These are phyloP conservation scores for Acer yangbiense DNA, from an alignment of 345 rosid genomes.

Conservation along the genomic window DNA sequence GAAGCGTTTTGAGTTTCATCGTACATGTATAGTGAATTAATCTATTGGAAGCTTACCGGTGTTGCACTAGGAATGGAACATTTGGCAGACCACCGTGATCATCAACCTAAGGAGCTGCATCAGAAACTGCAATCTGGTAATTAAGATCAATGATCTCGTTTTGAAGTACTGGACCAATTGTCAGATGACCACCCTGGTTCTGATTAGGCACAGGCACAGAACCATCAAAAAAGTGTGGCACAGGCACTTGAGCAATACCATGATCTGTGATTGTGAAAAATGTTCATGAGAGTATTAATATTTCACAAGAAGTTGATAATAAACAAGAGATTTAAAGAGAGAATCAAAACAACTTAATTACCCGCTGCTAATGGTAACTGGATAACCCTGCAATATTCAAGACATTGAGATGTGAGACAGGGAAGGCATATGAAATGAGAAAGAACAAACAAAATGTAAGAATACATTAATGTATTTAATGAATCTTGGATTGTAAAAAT, in stretches of 20 bases:
- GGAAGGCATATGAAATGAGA: not conserved
- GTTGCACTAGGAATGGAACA: not conserved
- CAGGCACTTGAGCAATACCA: not conserved
- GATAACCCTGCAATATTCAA: not conserved
- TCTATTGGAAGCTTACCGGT: constrained; percentile 7
- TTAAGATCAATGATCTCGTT: too few species aligned
- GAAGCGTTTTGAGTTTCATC: not conserved
- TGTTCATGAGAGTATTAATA: not conserved
- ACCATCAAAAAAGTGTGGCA: too few species aligned
- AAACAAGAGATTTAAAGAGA: not conserved
- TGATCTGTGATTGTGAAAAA: not conserved
- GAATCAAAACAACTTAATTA: not conserved
- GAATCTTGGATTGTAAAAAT: too few species aligned
- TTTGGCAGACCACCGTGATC: too few species aligned
- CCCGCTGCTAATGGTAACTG: not conserved
- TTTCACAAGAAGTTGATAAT: too few species aligned
- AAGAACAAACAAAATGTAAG: too few species aligned
- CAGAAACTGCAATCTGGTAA: too few species aligned
- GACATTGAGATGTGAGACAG: not conserved
- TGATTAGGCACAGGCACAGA: too few species aligned
- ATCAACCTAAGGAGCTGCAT: too few species aligned
- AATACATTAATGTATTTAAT: too few species aligned
- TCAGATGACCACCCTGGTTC: too few species aligned
- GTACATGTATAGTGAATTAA: not conserved
- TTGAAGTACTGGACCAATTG: too few species aligned